Conservation (phyloP, 805 yeast species). For the Saturnispora diversa region DNA sequence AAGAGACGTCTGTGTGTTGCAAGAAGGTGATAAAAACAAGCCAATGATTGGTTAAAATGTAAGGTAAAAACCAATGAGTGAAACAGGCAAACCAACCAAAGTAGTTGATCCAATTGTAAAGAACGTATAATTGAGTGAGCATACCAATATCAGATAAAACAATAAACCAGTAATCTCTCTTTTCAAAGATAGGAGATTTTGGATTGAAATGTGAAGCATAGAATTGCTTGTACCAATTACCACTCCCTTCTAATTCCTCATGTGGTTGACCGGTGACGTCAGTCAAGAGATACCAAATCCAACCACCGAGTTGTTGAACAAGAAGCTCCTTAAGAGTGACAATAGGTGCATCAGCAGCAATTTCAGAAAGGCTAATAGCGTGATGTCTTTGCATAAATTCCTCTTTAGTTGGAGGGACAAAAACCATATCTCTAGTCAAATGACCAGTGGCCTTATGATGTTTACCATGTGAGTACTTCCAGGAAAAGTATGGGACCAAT, state of each 20-base stretch:
- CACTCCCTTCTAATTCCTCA: constrained; percentile 27
- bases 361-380: constrained; percentile 36
- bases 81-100: constrained; percentile 58
- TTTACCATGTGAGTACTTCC: constrained; percentile 79
- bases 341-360: constrained; percentile 70
- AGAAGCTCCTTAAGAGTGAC: constrained; percentile 48
- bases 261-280: constrained; percentile 74
- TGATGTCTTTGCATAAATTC: constrained; percentile 35
- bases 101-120: constrained; percentile 51
- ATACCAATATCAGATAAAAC: constrained; percentile 70
- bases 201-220: constrained; percentile 66
- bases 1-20: constrained; percentile 71
- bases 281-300: constrained; percentile 56
- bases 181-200: constrained; percentile 63
- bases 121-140: constrained; percentile 39
- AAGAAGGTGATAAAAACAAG: constrained; percentile 76
- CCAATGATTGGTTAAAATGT: constrained; percentile 82
- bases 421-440: constrained; percentile 74
- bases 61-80: constrained; percentile 70
- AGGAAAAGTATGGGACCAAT: constrained; percentile 78
- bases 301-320: constrained; percentile 70
- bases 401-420: constrained; percentile 64
- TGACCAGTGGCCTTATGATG: constrained; percentile 91
- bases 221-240: constrained; percentile 31
- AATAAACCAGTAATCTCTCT: constrained; percentile 63